Evolutionary conservation across 1,284 basidiomycete species (phyloP).

Genomic region (Flammula alnicola): DNA sequence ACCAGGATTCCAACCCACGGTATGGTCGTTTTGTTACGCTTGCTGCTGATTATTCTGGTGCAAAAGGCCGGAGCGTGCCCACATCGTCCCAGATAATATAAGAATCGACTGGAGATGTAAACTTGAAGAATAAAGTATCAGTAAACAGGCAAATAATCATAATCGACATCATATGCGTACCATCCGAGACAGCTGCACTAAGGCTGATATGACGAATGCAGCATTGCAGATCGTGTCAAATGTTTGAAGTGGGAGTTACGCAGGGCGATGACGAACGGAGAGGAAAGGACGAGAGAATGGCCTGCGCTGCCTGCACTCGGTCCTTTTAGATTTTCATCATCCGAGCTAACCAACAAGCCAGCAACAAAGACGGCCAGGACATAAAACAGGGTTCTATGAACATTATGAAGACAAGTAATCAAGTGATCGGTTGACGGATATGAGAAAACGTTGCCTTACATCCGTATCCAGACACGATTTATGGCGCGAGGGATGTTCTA

Average conservation of each 20-base stretch:
- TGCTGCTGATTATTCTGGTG: slow-evolving; percentile 11
- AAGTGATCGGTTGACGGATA: slow-evolving; percentile 4
- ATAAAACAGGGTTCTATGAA: slow-evolving; percentile 26
- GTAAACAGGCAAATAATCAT: neutral
- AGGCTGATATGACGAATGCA: slow-evolving; percentile 21
- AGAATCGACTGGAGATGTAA: slow-evolving; percentile 19
- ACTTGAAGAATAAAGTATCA: slow-evolving; percentile 9
- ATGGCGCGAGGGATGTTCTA: slow-evolving; percentile 24
- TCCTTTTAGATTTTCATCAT: slow-evolving; percentile 11
- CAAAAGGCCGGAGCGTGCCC: slow-evolving; percentile 21
- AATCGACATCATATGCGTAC: slow-evolving; percentile 8
- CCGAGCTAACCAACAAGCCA: slow-evolving; percentile 16
- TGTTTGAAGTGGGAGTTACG: slow-evolving; percentile 12
- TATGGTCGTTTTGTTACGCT: slow-evolving; percentile 17
- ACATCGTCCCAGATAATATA: slow-evolving; percentile 21
- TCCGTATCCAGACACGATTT: slow-evolving; percentile 23
- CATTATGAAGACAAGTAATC: neutral
- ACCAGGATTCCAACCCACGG: slow-evolving; percentile 23
- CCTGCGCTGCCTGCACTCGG: slow-evolving; percentile 14
- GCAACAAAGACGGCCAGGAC: slow-evolving; percentile 22
- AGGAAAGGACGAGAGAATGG: slow-evolving; percentile 14
- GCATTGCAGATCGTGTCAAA: slow-evolving; percentile 15
- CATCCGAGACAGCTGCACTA: slow-evolving; percentile 23
- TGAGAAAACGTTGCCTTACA: slow-evolving; percentile 15
- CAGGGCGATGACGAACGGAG: slow-evolving; percentile 23